Evolutionary conservation across 768 basidiomycete species (phyloP), one percentile per base, ranked within the genome.

Genomic region (Mycena sanguinolenta): DNA sequence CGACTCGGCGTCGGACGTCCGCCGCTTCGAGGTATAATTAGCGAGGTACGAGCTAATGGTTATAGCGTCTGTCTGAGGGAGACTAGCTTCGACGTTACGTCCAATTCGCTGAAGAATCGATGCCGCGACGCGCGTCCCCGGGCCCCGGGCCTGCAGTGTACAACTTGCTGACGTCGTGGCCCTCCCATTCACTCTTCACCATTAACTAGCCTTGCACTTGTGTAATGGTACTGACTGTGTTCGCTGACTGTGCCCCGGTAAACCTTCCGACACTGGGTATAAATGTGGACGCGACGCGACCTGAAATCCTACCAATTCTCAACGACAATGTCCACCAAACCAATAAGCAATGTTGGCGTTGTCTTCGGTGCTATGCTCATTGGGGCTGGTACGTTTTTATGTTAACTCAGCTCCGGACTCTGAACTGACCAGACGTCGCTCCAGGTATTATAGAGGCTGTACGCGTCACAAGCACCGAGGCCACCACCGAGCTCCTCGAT

Each of bases 401-500:
- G 19, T 39, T 4, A 39, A 39, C 16, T n/a, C n/a, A n/a, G n/a
- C 16, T 7, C 4, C 46, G 6, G 23, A 23, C n/a, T 46, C 17
- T 46, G 13, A 23, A 16, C 46, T 21, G 12, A 46, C 46, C 21
- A 39, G 13, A 2, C 23, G n/a, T 17, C 19, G 21, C 10, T 19
- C 21, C 34, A 57, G 55, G 32, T 4, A 21, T 3, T 12, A 1
- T 25, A 9, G 53, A 55, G 42, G 23, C 12, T 36, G 16, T 63
- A 4, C 36, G 28, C 27, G 23, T 54, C 17, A 54, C 36, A 52
- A 55, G 36, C 5, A 50, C 17, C 21, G 52, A 63, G 36, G 52
- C 17, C 12, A 17, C 36, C 38, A 30, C 12, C 52, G 67, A 28
- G 9, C 81, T 86, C 70, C 77, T 89, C 39, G 86, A 88, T 72